Conservation (phyloP, 2,329 filamentous ascomycete species). For the Diaporthe helianthi region DNA sequence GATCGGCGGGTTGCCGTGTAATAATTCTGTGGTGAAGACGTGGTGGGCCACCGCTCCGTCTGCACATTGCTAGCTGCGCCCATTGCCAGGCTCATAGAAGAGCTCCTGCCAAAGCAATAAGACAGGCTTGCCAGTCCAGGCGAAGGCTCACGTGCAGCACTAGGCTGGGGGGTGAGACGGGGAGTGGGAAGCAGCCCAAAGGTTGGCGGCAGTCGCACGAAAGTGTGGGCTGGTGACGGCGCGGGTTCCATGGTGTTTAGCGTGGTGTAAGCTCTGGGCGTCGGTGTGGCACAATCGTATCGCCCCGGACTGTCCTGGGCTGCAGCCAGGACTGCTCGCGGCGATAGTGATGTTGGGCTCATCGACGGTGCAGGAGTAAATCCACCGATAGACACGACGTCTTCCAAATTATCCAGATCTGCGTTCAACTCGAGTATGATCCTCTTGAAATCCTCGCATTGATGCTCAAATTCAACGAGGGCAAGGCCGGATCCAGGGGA, state of each 20-base stretch:
- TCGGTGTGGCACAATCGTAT: slow-evolving; percentile 43
- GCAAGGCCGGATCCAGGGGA: slow-evolving; percentile 55
- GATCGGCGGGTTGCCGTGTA: slow-evolving; percentile 59
- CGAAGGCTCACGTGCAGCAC: slow-evolving; percentile 66
- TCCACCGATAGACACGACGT: slow-evolving; percentile 45
- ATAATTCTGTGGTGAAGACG: slow-evolving; percentile 61
- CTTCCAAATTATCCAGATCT: slow-evolving; percentile 64
- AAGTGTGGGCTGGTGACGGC: slow-evolving; percentile 50
- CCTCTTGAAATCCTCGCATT: slow-evolving; percentile 63
- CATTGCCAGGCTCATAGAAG: slow-evolving; percentile 69
- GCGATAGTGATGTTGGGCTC: slow-evolving; percentile 40
- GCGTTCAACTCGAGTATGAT: slow-evolving; percentile 64
- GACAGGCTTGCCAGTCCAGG: slow-evolving; percentile 43
- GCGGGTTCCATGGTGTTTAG: slow-evolving; percentile 60
- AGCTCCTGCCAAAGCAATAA: slow-evolving; percentile 55
- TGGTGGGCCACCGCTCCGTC: slow-evolving; percentile 61
- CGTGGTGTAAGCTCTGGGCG: slow-evolving; percentile 49
- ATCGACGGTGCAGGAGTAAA: slow-evolving; percentile 31
- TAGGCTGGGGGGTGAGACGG: slow-evolving; percentile 62
- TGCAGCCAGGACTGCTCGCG: slow-evolving; percentile 54
- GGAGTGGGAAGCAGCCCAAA: slow-evolving; percentile 65
- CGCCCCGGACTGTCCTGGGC: slow-evolving; percentile 41
- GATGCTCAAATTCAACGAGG: slow-evolving; percentile 51
- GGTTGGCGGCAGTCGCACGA: slow-evolving; percentile 57
- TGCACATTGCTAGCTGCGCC: slow-evolving; percentile 57